Evolutionary conservation across 805 yeast species (phyloP), one percentile per base, ranked within the genome.

Genomic region (Priceomyces castillae): DNA sequence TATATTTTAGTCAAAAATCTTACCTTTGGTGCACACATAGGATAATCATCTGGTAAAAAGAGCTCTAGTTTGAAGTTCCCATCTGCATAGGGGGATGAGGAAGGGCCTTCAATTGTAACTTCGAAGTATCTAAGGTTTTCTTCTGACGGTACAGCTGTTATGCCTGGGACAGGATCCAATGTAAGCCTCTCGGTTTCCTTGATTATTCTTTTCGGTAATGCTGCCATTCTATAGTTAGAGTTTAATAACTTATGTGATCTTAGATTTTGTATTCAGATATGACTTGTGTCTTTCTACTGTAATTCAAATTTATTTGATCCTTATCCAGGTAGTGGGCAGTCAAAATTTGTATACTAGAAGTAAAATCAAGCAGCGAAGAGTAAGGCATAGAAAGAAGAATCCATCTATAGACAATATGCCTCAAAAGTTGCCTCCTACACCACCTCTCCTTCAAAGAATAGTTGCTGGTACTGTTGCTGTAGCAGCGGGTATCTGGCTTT

Each of bases 141-240:
- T 44, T 92, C 98, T 46, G 87, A 95, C 5, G 99, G 99, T 22
- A 73, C 77, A 1, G 98, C 99, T 0, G 84, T 77, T 55, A 94
- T 94, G 2, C 98, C 99, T 3, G 97, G 95, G 1, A 92, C 98
- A 1, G 99, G 98, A 56, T 94, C 99, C 30, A 89, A 82, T 18
- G 84, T 84, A 33, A 94, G 72, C 49, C 97, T 76, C 61, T 94
- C 97, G 9, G 98, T 92, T 68, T 94, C 99, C 83, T 90, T 90
- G 52, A 92, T 87, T 53, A 92, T 92, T 71, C 99, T 81, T 69
- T 89, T 92, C 35, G 97, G 95, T 59, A 90, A 71, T 17, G 78
- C 72, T 3, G 82, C 78, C 82, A 78, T 78, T 23, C 10, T 39
- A 5, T 14, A 3, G 15, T 14, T 4, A 34, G 5, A 28, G 15